Evolutionary conservation across 192 early-diverging fungal species (phyloP).

Genomic region (Rhizophagus clarus): DNA sequence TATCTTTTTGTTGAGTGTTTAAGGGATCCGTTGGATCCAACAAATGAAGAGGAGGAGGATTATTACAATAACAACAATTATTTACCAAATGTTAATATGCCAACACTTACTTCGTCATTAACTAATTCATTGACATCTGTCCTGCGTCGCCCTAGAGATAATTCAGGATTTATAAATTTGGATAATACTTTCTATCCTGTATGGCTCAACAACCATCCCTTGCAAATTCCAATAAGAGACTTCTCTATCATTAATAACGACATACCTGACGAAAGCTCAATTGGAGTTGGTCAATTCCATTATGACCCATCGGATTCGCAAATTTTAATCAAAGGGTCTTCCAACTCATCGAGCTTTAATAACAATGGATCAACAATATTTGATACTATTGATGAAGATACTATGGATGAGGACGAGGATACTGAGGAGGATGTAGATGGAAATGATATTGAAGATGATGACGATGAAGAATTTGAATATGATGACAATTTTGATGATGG

Average conservation of each 20-base stretch:
- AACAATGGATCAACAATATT: conserved; percentile 1
- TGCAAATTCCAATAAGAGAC: conserved; percentile 32
- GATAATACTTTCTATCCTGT: conserved; percentile 15
- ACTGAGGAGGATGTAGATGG: conserved; percentile 7
- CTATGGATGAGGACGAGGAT: conserved; percentile 19
- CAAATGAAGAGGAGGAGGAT: neutral
- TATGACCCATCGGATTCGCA: neutral
- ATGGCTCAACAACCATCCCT: conserved; percentile 20
- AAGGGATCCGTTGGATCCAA: conserved; percentile 27
- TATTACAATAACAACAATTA: neutral
- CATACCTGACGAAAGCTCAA: neutral
- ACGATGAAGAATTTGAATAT: conserved; percentile 3
- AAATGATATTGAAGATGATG: conserved; percentile 25
- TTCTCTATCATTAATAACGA: conserved; percentile 23
- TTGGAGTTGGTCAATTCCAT: conserved; percentile 3
- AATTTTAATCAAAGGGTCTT: neutral
- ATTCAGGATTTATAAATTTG: conserved; percentile 7
- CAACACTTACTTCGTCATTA: neutral
- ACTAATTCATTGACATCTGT: neutral
- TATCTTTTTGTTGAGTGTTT: conserved; percentile 39
- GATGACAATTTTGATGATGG: conserved; percentile 19
- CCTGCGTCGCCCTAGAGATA: neutral
- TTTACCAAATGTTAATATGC: neutral
- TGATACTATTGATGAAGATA: conserved; percentile 10
- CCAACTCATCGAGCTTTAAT: neutral